These are phyloP conservation scores for Alternaria hordeiaustralica DNA, from an alignment of 2,329 filamentous ascomycete species.

Conservation along the genomic window DNA sequence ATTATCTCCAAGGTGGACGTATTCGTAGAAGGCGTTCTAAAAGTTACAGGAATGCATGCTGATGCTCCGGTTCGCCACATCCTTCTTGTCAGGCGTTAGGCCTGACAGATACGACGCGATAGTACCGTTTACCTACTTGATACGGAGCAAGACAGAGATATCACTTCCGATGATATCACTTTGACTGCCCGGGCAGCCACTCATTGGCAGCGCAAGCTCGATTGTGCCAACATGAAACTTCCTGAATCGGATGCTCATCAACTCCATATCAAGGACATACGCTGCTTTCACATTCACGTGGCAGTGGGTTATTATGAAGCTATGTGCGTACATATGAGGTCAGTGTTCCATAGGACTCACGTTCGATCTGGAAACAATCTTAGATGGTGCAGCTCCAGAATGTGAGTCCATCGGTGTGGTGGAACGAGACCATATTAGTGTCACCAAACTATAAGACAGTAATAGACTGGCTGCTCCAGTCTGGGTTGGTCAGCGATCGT, in stretches of 20 bases:
- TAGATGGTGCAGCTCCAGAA: neutral
- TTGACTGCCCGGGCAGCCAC: neutral
- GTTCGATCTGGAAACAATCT: neutral
- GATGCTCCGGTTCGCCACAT: accelerated
- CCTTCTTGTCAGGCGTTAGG: accelerated
- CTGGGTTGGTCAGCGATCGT: neutral
- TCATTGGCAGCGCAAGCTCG: neutral
- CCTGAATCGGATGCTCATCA: neutral
- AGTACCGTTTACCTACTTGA: accelerated
- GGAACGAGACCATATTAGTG: accelerated
- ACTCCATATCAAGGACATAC: accelerated
- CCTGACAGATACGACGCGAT: accelerated
- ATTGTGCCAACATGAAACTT: neutral
- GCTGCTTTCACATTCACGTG: neutral
- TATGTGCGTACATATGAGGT: neutral
- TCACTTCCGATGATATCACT: neutral
- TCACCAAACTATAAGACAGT: neutral
- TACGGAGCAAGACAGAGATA: accelerated
- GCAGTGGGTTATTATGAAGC: neutral
- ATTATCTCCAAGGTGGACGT: accelerated
- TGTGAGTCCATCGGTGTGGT: accelerated
- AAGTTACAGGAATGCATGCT: neutral
- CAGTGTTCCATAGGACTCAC: neutral
- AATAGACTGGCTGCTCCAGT: neutral
- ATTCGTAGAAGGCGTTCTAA: neutral